Base-by-base conservation (phyloP, 768 basidiomycete species). In the Galerina sulciceps region DNA sequence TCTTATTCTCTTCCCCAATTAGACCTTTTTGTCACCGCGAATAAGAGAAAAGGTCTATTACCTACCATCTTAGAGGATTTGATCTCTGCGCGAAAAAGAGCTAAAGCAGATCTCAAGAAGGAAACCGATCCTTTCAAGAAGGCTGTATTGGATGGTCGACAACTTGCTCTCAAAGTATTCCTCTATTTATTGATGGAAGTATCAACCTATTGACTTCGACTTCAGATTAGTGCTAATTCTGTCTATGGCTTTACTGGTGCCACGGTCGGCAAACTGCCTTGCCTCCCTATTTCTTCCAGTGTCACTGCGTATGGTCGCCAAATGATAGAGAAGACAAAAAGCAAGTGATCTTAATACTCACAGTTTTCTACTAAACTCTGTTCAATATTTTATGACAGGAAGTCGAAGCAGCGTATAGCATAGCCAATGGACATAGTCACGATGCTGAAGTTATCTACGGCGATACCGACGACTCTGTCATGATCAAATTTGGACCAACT, bases 171-270 rank as follows among this genome's bases (percentile, higher is more conserved):
- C 63, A 99, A 99, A 83, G 94, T 94, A 53, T 11, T 73, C 37
- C 20, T 18, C 26, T 5, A 23, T 17, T 48, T 4, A n/a, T n/a
- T n/a, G n/a, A n/a, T n/a, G n/a, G 8, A 17, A 20, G n/a, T 18
- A 10, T 20, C 6, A 31, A 31, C 8, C 1, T 14, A n/a, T 36
- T 34, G 11, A 34, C 42, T 35, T 46, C n/a, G 15, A 10, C 9
- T 49, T 22, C 26, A 98, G 96, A 93, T 99, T 73, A 94, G 92
- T 70, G 97, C 97, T 23, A 99, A 99, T 74, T 99, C 97, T 1
- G 96, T 99, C 23, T 99, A 99, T 65, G 97, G 97, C 23, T 99
- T 99, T 71, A 98, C 97, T 6, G 97, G 97, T 38, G 97, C 97
- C 0, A 99, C 97, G 0, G 83, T 99, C 63, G 97, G 97, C 55